Conservation (phyloP, 768 basidiomycete genomes). For the Filobasidium floriforme region DNA sequence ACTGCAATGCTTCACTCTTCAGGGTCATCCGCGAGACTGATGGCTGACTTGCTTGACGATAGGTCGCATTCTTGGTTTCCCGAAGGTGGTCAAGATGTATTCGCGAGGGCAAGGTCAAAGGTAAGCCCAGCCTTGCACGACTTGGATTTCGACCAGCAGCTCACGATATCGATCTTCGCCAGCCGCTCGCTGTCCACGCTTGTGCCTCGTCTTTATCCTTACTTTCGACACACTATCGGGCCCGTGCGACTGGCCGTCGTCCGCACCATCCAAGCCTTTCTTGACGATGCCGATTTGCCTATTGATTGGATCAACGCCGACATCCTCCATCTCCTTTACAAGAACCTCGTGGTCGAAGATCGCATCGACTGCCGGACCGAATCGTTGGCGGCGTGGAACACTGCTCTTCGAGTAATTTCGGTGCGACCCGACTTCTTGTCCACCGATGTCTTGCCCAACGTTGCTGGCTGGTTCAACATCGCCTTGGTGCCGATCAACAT, state of each 20-base stretch:
- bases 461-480: constrained; percentile 69
- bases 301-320: constrained; percentile 70
- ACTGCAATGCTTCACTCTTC: too few species aligned
- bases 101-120: constrained; percentile 30
- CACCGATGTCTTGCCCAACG: not conserved
- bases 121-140: constrained; percentile 50
- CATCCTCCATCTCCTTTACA: constrained; percentile 77
- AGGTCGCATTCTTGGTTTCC: constrained; percentile 77
- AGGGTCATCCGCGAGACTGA: not conserved
- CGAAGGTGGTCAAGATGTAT: constrained; percentile 67
- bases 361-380: constrained; percentile 70
- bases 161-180: not conserved
- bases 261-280: constrained; percentile 77
- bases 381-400: constrained; percentile 66
- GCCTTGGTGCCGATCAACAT: constrained; percentile 84
- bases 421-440: constrained; percentile 38
- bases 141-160: constrained; percentile 7
- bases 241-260: constrained; percentile 89
- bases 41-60: not conserved
- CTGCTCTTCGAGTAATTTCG: constrained; percentile 54
- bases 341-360: constrained; percentile 89
- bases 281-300: constrained; percentile 65
- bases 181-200: constrained; percentile 75
- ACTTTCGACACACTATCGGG: constrained; percentile 92
- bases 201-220: constrained; percentile 82